These are phyloP conservation scores for Nepenthes mirabilis DNA, from an alignment of 148 eudicot genomes.

Conservation along the genomic window DNA sequence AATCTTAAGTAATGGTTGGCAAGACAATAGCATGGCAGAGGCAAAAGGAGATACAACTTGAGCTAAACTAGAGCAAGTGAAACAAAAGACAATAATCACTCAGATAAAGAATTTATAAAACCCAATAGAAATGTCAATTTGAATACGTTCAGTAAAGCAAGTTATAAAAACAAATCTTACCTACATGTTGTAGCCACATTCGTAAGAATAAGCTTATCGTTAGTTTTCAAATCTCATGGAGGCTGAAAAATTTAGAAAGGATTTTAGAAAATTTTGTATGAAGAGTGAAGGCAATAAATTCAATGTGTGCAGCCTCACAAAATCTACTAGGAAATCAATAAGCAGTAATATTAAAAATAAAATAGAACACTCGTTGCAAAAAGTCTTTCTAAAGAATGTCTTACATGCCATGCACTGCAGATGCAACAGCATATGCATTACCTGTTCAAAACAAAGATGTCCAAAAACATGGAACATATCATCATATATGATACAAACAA, in stretches of 20 bases:
- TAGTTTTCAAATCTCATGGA: conserved; percentile 30
- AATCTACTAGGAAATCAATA: no score
- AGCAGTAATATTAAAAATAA: no score
- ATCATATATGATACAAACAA: neutral
- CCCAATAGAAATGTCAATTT: no score
- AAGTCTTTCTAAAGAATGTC: conserved; percentile 86
- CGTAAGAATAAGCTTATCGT: conserved; percentile 27
- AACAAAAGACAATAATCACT: neutral
- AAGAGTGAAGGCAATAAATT: neutral
- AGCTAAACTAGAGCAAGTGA: neutral
- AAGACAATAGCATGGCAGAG: neutral
- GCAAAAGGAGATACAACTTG: neutral
- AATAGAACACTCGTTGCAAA: conserved; percentile 64
- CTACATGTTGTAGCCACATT: conserved; percentile 30
- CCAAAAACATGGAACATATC: neutral
- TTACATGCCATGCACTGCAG: conserved; percentile 89
- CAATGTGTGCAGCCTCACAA: neutral
- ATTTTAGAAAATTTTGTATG: neutral
- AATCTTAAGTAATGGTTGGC: neutral
- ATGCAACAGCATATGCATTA: conserved; percentile 98
- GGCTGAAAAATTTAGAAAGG: conserved; percentile 19
- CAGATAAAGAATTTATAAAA: neutral
- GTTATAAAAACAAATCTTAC: conserved; percentile 6
- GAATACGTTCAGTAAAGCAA: neutral
- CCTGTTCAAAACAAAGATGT: conserved; percentile 24